Evolutionary conservation across 2,329 filamentous ascomycete genomes (phyloP), one percentile per base, ranked within the genome.

Genomic region (Aspergillus versicolor): DNA sequence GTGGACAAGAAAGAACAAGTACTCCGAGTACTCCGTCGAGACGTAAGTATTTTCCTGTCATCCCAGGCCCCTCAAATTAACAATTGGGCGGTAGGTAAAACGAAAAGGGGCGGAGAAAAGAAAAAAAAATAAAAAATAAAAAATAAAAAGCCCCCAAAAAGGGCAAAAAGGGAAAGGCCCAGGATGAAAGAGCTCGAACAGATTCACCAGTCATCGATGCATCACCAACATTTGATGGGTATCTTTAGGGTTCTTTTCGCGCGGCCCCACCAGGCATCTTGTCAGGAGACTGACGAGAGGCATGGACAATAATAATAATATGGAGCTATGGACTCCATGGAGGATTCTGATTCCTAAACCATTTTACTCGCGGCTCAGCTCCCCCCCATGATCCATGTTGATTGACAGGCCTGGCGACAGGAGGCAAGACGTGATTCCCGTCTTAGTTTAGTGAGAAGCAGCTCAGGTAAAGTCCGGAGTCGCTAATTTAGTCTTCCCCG

Each of bases 131-230:
- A n/a, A n/a, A 30, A 30, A 4, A 30, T 11, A 11, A 55, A 40
- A 17, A 50, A 38, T 37, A 58, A 34, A 55, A 50, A 46, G 4
- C 8, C 2, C 8, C 24, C 8, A 37, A 51, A 51, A 49, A 22
- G 50, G 49, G 46, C 30, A 44, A 58, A 52, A 46, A 46, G 22
- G 56, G 41, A 60, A 43, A 61, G 30, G 46, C 4, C 9, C 27
- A 22, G 50, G 5, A 44, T 49, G 41, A 56, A 32, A 52, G 12
- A 27, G 27, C 27, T 43, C 45, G 30, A 24, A 44, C 19, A 45
- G 7, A 52, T 19, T 37, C 27, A 45, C 27, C 17, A 47, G n/a
- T 34, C 24, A 42, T 30, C 27, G 27, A 30, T 30, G 27, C 27
- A 30, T 51, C 37, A 42, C 22, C 48, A 42, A 17, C 42, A 27